Evolutionary conservation across 352 stramenopile genomes (phyloP).

Genomic region (Phytopythium boreale): DNA sequence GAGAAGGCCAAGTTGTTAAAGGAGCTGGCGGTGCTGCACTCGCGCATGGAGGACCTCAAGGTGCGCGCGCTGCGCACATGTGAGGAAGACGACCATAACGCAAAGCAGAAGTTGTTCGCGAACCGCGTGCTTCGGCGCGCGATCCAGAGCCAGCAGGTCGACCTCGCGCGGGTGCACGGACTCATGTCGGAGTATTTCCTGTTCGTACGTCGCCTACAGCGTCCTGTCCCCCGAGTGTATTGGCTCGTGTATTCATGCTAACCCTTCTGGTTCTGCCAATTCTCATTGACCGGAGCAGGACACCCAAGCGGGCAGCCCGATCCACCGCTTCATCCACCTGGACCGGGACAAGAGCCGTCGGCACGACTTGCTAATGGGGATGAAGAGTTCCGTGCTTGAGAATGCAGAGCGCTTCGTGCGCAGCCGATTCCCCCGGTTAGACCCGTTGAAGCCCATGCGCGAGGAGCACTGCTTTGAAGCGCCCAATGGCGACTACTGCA

Average conservation of each 20-base stretch:
- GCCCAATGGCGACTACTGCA: conserved; percentile 26
- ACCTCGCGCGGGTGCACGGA: not conserved
- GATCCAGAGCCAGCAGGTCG: conserved; percentile 15
- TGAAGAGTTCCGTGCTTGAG: conserved; percentile 26
- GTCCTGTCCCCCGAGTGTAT: too few species aligned
- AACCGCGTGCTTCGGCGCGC: conserved; percentile 24
- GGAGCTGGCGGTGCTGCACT: conserved; percentile 28
- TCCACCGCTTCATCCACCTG: conserved; percentile 26
- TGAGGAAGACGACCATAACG: conserved; percentile 8
- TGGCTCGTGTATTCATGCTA: not conserved
- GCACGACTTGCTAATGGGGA: conserved; percentile 13
- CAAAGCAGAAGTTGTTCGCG: not conserved
- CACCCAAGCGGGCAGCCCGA: conserved; percentile 26
- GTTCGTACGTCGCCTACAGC: conserved; percentile 22
- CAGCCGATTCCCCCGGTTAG: conserved; percentile 17
- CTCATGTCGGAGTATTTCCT: conserved; percentile 6
- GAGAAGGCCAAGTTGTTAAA: conserved; percentile 24
- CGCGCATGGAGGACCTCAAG: conserved; percentile 32
- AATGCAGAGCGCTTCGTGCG: conserved; percentile 25
- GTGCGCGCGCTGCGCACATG: conserved; percentile 13
- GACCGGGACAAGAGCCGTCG: conserved; percentile 17
- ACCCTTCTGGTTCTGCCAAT: not conserved
- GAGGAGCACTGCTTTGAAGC: conserved; percentile 33
- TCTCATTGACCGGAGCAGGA: conserved; percentile 15
- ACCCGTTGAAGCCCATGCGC: conserved; percentile 26